Base-by-base conservation (phyloP, 805 yeast species). In the Cyberlindnera samutprakarnensis region DNA sequence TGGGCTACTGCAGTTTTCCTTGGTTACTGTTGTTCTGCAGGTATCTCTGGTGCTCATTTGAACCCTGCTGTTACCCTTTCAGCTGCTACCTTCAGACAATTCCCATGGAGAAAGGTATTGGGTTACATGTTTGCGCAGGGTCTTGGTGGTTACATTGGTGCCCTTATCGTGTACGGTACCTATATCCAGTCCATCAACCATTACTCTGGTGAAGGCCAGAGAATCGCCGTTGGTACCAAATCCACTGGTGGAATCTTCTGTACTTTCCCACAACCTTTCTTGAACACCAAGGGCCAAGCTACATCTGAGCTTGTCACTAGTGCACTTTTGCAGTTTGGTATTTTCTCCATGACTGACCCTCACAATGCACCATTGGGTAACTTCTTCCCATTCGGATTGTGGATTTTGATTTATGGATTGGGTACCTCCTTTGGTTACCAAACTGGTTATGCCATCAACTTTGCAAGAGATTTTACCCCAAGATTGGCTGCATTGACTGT, bases 31-130 rank as follows among this genome's bases (percentile, higher is more conserved):
- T 56, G 61, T 7, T 61, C 73, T 25, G 75, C 75, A 37, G 78
- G 78, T 42, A 57, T 70, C 32, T 69, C 75, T 23, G 77, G 75
- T 46, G 78, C 71, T n/a, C 78, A 71, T 49, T 47, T 71, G 37
- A 71, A 72, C 49, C 75, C 77, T 4, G 70, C 72, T 35, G 63
- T 70, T 22, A 70, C 77, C 2, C 30, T 72, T 7, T 49, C 64
- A 8, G 58, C 65, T 44, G 70, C 68, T 38, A 46, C 66, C 10
- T 72, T 56, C 44, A 62, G 78, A 51, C 68, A 67, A 7, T 71
- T 72, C 44, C 76, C 76, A 18, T 57, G 68, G 57, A 54, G 53
- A 32, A 70, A 70, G 39, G 60, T 67, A 15, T 68, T 55, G 30
- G 55, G 57, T 22, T 72, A 70, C 47, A 44, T 69, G 22, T 37